These are phyloP conservation scores for Huntiella decipiens DNA, from an alignment of 2,329 filamentous ascomycete genomes.

Conservation along the genomic window DNA sequence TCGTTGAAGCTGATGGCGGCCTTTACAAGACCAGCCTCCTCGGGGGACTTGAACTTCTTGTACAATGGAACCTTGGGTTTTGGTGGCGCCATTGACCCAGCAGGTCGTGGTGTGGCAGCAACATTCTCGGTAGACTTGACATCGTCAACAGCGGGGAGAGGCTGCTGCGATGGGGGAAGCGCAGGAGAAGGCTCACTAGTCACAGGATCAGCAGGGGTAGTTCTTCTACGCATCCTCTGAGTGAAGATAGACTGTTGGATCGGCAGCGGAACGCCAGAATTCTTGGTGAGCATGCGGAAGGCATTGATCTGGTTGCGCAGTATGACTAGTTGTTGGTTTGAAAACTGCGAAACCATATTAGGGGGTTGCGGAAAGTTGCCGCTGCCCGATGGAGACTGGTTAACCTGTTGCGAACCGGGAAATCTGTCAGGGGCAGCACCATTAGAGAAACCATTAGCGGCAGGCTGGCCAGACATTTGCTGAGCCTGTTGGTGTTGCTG, in stretches of 20 bases:
- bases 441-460: constrained; percentile 11
- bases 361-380: constrained; percentile 14
- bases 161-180: constrained; percentile 15
- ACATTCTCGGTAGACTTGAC: constrained; percentile 14
- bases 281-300: constrained; percentile 79
- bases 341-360: constrained; percentile 40
- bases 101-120: constrained; percentile 9
- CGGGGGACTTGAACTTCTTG: constrained; percentile 59
- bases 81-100: constrained; percentile 10
- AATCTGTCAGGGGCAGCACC: constrained; percentile 13
- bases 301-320: constrained; percentile 76
- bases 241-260: constrained; percentile 73
- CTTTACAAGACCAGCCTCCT: constrained; percentile 33
- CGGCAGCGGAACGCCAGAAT: constrained; percentile 56
- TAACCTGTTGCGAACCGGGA: constrained; percentile 3
- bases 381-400: constrained; percentile 8
- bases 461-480: constrained; percentile 15
- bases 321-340: constrained; percentile 57
- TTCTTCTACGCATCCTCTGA: constrained; percentile 42
- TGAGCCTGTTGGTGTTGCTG: constrained; percentile 13
- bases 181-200: constrained; percentile 14
- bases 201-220: constrained; percentile 25
- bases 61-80: constrained; percentile 34
- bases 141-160: constrained; percentile 10
- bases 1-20: constrained; percentile 57